Evolutionary conservation across 139 green algal genomes (phyloP).

Genomic region (Chlorella sp.): DNA sequence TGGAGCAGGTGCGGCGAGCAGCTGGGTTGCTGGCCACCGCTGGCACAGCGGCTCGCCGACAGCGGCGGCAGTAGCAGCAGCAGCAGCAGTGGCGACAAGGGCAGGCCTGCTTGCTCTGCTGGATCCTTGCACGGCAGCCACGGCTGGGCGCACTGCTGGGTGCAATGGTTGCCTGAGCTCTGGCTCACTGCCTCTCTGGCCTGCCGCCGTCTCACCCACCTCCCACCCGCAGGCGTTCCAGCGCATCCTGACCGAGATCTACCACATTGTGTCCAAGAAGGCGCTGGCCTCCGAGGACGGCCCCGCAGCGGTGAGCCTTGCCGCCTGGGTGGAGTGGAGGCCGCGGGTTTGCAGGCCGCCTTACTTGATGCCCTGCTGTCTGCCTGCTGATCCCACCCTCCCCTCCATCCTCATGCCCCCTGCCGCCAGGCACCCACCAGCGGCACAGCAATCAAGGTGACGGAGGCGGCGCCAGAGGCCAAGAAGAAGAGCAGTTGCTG

Average conservation of each 20-base stretch:
- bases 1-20: conserved; percentile 79
- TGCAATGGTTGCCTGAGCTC: too few relatives aligned
- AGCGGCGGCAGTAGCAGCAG: neutral
- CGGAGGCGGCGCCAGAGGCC: conserved; percentile 52
- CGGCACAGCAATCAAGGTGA: conserved; percentile 63
- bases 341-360: neutral
- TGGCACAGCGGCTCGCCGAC: too few relatives aligned
- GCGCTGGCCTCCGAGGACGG: conserved; percentile 57
- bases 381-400: neutral
- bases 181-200: too few relatives aligned
- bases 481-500: conserved; percentile 68
- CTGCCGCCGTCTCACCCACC: too few relatives aligned
- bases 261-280: conserved; percentile 98
- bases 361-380: neutral
- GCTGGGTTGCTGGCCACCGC: too few relatives aligned
- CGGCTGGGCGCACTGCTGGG: too few relatives aligned
- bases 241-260: conserved; percentile 98
- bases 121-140: too few relatives aligned
- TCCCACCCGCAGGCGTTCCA: conserved; percentile 79
- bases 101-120: too few relatives aligned
- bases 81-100: neutral
- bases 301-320: conserved; percentile 29
- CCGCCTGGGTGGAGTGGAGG: neutral
- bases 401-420: neutral
- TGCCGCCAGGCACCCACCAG: conserved; percentile 32